Evolutionary conservation across 768 basidiomycete species (phyloP).

Genomic region (Pleurotus ostreatus): DNA sequence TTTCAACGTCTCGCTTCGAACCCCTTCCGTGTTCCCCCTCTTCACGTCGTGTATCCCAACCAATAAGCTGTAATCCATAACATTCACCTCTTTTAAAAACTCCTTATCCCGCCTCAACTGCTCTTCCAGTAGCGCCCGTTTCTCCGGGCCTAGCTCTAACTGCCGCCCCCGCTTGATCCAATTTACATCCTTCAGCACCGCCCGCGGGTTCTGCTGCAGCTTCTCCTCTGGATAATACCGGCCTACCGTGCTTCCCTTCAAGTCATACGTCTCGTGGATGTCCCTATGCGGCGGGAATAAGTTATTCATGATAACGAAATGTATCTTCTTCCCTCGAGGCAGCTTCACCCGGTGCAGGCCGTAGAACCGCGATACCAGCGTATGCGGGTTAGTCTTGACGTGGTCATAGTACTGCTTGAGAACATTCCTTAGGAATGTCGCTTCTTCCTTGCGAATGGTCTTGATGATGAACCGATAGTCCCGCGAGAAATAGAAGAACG

Average conservation of each 20-base stretch:
- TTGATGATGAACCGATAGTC: conserved; percentile 99
- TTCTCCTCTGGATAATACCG: conserved; percentile 85
- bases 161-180: conserved; percentile 81
- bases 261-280: conserved; percentile 95
- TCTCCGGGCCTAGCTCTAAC: conserved; percentile 94
- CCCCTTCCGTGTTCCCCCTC: conserved; percentile 87
- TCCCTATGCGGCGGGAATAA: conserved; percentile 97
- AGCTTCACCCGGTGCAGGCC: conserved; percentile 97
- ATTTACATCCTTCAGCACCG: conserved; percentile 93
- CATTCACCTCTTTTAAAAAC: conserved; percentile 74
- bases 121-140: conserved; percentile 84
- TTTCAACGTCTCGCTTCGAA: conserved; percentile 85
- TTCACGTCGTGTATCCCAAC: conserved; percentile 92
- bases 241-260: conserved; percentile 93
- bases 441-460: conserved; percentile 92
- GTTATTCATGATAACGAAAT: conserved; percentile 99
- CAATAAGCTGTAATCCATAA: conserved; percentile 97
- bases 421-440: conserved; percentile 86
- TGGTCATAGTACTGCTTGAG: conserved; percentile 83
- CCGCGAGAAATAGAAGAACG: conserved; percentile 98
- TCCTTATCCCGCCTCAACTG: conserved; percentile 87
- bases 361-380: conserved; percentile 90
- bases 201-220: conserved; percentile 73
- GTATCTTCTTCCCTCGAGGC: conserved; percentile 90
- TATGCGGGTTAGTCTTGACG: conserved; percentile 88